Evolutionary conservation across 1,284 basidiomycete species (phyloP).

Genomic region (Malassezia arunalokei): DNA sequence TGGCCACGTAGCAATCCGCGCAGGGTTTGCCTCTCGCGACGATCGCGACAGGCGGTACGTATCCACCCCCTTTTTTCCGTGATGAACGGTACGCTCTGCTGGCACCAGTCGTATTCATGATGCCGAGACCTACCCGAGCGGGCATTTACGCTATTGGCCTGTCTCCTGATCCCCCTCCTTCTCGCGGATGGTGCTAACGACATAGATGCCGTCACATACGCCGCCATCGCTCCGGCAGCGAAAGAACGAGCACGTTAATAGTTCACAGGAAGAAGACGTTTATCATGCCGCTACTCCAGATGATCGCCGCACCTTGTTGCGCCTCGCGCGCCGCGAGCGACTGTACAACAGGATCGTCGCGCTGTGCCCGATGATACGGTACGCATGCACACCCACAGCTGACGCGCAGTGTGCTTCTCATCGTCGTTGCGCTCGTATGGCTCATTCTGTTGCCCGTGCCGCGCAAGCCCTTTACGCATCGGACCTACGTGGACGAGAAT

Average conservation of each 20-base stretch:
- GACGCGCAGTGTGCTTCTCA: slow-evolving; percentile 2
- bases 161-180: slow-evolving; percentile 11
- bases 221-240: not conserved
- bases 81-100: slow-evolving; percentile 18
- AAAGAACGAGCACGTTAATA: not conserved
- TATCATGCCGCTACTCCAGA: too few species aligned
- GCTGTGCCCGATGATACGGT: not conserved
- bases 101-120: slow-evolving; percentile 17
- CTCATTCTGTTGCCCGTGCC: slow-evolving; percentile 28
- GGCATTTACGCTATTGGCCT: slow-evolving; percentile 19
- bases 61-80: not conserved
- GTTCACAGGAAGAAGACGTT: not conserved
- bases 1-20: not conserved
- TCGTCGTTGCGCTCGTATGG: slow-evolving; percentile 19
- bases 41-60: slow-evolving; percentile 10
- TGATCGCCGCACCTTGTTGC: not conserved
- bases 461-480: slow-evolving; percentile 25
- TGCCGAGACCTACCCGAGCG: slow-evolving; percentile 17
- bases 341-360: not conserved
- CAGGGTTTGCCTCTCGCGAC: not conserved
- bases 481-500: slow-evolving; percentile 43
- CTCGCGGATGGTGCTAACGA: slow-evolving; percentile 1
- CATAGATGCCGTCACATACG: slow-evolving; percentile 2
- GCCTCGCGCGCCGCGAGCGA: not conserved
- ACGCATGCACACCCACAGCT: not conserved